phyloP scores from a whole-genome alignment of 225 moss, liverwort and hornwort species.

The Neckera pumila region DNA sequence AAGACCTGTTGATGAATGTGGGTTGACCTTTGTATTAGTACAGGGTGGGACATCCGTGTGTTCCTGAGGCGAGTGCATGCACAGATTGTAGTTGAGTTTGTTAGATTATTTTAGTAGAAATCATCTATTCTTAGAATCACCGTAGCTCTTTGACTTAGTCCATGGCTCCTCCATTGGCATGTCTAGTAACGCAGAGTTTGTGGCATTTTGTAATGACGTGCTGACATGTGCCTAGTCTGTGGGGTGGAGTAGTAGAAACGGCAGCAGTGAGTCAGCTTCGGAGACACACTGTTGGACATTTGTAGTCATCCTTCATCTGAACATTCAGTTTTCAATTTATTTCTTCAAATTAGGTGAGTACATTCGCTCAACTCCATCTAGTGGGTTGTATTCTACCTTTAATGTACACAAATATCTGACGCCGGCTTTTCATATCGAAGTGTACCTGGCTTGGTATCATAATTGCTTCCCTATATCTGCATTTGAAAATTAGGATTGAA shows the following conservation, averaged over 20 bases:
- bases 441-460: not conserved
- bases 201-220: conserved; percentile 19
- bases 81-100: conserved; percentile 21
- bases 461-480: not conserved
- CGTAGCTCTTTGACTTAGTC: not conserved
- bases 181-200: conserved; percentile 10
- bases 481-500: not conserved
- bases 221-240: conserved; percentile 15
- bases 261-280: not conserved
- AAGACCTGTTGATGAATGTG: conserved; percentile 13
- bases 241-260: conserved; percentile 8
- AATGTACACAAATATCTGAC: not conserved
- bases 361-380: conserved; percentile 5
- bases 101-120: conserved; percentile 7
- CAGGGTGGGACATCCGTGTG: conserved; percentile 3
- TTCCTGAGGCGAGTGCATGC: conserved; percentile 17
- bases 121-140: conserved; percentile 2
- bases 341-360: conserved; percentile 13
- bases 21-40: conserved; percentile 16
- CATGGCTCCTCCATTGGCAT: conserved; percentile 13
- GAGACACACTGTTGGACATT: conserved; percentile 3
- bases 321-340: conserved; percentile 9
- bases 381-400: conserved; percentile 3
- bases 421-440: not conserved
- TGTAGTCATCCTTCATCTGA: conserved; percentile 7